Conservation (phyloP, 192 early-diverging fungal genomes). For the Coemansia sp. region DNA sequence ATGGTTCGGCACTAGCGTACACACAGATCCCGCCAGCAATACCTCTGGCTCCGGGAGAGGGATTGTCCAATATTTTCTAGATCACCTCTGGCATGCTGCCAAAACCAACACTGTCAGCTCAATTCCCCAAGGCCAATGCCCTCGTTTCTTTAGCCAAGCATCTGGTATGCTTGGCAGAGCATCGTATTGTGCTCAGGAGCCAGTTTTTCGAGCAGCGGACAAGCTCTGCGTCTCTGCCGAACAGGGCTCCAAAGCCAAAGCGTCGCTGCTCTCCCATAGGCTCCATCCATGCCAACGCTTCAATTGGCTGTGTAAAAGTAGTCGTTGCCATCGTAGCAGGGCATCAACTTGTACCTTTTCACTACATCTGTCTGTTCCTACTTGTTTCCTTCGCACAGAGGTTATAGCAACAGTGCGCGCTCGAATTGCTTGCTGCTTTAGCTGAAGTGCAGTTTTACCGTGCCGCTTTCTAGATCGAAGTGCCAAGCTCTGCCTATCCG, state of each 20-base stretch:
- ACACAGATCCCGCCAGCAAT: neutral
- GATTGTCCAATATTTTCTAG: neutral
- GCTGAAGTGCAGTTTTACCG: neutral
- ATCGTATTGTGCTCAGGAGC: neutral
- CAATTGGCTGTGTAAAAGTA: neutral
- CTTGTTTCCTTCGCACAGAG: neutral
- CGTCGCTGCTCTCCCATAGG: neutral
- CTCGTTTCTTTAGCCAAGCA: neutral
- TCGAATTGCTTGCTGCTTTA: neutral
- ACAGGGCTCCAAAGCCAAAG: neutral
- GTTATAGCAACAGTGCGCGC: neutral
- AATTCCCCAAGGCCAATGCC: neutral
- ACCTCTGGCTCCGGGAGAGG: neutral
- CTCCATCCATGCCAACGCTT: neutral
- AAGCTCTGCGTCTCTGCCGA: neutral
- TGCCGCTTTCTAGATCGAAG: neutral
- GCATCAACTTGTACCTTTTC: too few species aligned
- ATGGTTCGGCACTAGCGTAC: constrained; percentile 3
- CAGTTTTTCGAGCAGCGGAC: neutral
- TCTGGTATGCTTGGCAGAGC: neutral
- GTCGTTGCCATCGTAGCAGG: neutral
- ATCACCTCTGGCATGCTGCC: neutral
- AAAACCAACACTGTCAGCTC: neutral
- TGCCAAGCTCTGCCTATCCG: neutral
- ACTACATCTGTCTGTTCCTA: neutral